Base-by-base conservation (phyloP, 306 rosid genomes). In the Quercus engelmannii region DNA sequence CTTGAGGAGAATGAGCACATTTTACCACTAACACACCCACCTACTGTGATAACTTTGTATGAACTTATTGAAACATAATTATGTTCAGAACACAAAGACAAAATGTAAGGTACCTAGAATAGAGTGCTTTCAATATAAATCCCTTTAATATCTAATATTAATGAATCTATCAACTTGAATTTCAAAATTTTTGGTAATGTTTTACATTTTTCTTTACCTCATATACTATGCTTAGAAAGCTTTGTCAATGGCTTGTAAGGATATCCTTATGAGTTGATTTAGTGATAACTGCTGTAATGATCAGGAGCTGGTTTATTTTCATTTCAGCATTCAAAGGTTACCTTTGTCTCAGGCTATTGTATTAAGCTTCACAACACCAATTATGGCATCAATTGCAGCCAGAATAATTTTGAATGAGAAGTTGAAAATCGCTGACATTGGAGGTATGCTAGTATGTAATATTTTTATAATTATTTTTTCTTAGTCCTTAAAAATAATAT, bases 301-400 rank as follows among this genome's bases (percentile, higher is more conserved):
- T 80, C 46, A 18, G 13, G 80, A 61, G 19, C 67, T 31, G 75
- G 3, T 76, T 62, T 31, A 21, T 78, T 78, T 35, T 76, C 55
- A 11, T 82, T 91, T 84, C 98, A 93, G 98, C 93, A 87, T 87
- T 86, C 94, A 87, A 72, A 87, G 84, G 83, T 75, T 93, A 81
- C 91, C 94, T 78, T 87, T 83, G 30, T 73, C 91, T 87, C 91
- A 91, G 88, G 92, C 97, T 80, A 49, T 82, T 85, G 89, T 90
- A 78, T 77, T 89, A 79, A 88, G 91, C 82, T 87, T 89, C 57
- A 88, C 90, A 25, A 87, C 91, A 83, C 98, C 93, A 3, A 73
- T 93, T 58, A 82, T 93, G 89, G 94, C 98, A 81, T 88, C 98
- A 74, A 43, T 89, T 79, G 85, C 79, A 83, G 93, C 97, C n/a